Conservation (phyloP, 1,139 yeast genomes). For the Zygosaccharomyces sapae region DNA sequence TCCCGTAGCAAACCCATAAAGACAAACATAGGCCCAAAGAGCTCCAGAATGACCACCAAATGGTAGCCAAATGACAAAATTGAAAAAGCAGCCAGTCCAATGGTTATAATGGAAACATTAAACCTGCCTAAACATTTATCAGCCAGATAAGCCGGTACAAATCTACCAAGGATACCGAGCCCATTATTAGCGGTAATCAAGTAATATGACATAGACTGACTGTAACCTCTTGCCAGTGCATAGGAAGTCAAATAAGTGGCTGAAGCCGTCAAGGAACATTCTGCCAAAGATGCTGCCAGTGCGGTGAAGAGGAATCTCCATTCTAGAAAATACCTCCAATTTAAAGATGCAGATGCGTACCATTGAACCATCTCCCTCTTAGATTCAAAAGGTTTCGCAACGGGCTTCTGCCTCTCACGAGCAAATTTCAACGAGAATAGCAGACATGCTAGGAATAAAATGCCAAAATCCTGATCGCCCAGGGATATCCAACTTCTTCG, state of each 20-base stretch:
- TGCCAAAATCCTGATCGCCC: constrained; percentile 60
- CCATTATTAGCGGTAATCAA: constrained; percentile 56
- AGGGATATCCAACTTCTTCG: constrained; percentile 49
- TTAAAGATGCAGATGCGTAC: constrained; percentile 31
- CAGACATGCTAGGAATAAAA: constrained; percentile 45
- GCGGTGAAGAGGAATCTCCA: constrained; percentile 41
- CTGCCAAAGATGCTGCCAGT: constrained; percentile 47
- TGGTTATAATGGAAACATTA: constrained; percentile 48
- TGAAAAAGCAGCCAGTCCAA: constrained; percentile 41
- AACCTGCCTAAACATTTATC: constrained; percentile 55
- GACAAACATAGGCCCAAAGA: constrained; percentile 36
- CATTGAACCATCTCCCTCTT: constrained; percentile 26
- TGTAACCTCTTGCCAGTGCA: constrained; percentile 41
- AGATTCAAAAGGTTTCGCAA: constrained; percentile 24
- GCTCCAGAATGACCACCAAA: constrained; percentile 35
- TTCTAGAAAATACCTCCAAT: constrained; percentile 40
- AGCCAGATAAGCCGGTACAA: constrained; percentile 50
- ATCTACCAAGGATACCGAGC: constrained; percentile 56
- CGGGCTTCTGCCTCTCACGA: constrained; percentile 43
- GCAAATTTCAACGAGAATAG: constrained; percentile 42
- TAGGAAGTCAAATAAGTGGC: constrained; percentile 32
- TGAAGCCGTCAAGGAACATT: constrained; percentile 51
- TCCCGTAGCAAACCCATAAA: constrained; percentile 39
- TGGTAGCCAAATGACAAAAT: constrained; percentile 37
- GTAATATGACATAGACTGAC: constrained; percentile 50